Evolutionary conservation across 2,329 filamentous ascomycete genomes (phyloP).

Genomic region (Whalleya microplaca): DNA sequence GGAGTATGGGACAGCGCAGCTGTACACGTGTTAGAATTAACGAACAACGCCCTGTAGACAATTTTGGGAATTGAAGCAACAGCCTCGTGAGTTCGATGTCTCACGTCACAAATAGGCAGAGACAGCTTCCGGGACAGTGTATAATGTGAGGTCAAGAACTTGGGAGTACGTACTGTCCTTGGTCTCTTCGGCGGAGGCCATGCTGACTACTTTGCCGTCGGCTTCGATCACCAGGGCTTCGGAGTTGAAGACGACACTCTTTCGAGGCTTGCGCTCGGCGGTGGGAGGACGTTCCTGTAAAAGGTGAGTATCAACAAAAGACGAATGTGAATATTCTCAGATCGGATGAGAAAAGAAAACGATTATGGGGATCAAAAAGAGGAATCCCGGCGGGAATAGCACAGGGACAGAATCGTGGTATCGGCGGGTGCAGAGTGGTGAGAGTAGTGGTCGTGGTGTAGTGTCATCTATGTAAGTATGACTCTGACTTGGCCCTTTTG

Average conservation of each 20-base stretch:
- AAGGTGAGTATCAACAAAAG: conserved; percentile 29
- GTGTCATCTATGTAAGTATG: conserved; percentile 6
- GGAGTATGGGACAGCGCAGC: conserved; percentile 77
- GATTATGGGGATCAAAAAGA: neutral
- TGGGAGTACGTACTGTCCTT: conserved; percentile 58
- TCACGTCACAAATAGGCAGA: neutral
- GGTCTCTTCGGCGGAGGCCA: conserved; percentile 72
- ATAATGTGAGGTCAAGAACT: neutral
- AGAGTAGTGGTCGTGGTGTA: neutral
- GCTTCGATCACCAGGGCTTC: conserved; percentile 85
- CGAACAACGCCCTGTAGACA: neutral
- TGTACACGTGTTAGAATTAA: neutral
- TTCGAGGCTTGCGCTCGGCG: conserved; percentile 74
- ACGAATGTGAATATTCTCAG: neutral
- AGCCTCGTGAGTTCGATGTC: neutral
- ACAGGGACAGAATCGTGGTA: neutral
- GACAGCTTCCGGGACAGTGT: neutral
- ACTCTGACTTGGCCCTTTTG: conserved; percentile 18
- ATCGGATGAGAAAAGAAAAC: neutral
- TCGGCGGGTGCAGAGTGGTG: conserved; percentile 1
- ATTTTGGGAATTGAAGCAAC: neutral
- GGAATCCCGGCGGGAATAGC: neutral
- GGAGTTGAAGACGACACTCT: conserved; percentile 93
- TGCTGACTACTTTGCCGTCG: conserved; percentile 82
- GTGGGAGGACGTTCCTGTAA: conserved; percentile 36